phyloP scores from a whole-genome alignment of 345 rosid genomes.

The Tarenaya hassleriana region DNA sequence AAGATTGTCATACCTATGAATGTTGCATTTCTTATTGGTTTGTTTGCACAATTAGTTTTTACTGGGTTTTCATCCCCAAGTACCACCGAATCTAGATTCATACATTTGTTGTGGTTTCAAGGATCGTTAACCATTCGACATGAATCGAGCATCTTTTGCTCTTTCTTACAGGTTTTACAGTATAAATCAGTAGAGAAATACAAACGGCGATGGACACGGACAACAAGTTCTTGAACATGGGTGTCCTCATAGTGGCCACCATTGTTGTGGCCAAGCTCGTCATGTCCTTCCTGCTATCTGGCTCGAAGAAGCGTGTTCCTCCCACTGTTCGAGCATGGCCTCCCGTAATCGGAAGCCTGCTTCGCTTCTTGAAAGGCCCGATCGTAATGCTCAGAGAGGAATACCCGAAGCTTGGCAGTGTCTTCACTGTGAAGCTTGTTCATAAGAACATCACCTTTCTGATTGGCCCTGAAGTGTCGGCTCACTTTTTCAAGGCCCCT shows the following conservation, averaged over 20 bases:
- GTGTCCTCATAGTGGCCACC: constrained; percentile 59
- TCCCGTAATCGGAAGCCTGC: constrained; percentile 53
- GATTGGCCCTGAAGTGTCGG: constrained; percentile 93
- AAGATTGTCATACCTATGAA: no score
- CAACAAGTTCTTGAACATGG: constrained; percentile 52
- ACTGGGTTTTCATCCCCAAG: no score
- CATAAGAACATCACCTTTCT: constrained; percentile 85
- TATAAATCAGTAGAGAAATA: no score
- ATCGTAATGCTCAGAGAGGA: constrained; percentile 77
- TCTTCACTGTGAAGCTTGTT: constrained; percentile 64
- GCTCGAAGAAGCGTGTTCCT: constrained; percentile 71
- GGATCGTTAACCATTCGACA: no score
- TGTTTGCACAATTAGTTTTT: no score
- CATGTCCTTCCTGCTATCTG: constrained; percentile 42
- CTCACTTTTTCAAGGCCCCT: constrained; percentile 90
- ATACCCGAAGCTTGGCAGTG: constrained; percentile 84
- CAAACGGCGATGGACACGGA: constrained; percentile 39
- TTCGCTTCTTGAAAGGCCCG: constrained; percentile 74
- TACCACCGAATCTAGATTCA: no score
- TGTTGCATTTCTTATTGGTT: no score
- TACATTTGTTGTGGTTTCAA: no score
- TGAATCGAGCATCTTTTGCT: no score
- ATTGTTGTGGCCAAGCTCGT: constrained; percentile 67
- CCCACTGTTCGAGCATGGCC: constrained; percentile 64
- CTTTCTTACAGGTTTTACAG: no score